These are phyloP conservation scores for Globisporangium polare DNA, from an alignment of 352 stramenopile species.

Conservation along the genomic window DNA sequence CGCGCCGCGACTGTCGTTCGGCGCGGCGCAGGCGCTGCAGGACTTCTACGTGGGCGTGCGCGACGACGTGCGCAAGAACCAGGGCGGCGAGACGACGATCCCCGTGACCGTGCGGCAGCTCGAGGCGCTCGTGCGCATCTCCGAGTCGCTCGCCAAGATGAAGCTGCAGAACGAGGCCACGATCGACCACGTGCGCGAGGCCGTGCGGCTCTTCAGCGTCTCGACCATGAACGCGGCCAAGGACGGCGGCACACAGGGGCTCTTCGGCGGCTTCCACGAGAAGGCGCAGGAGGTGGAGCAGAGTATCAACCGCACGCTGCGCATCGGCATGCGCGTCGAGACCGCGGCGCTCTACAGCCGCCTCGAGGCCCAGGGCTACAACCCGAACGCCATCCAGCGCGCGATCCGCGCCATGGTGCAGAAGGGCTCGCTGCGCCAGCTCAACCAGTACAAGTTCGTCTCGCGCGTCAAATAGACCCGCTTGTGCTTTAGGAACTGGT, in stretches of 20 bases:
- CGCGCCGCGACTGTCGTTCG: conserved; percentile 88
- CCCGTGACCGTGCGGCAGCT: conserved; percentile 99
- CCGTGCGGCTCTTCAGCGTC: conserved; percentile 97
- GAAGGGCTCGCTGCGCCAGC: conserved; percentile 70
- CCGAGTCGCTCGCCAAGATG: conserved; percentile 98
- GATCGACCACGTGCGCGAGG: conserved; percentile 93
- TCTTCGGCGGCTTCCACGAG: conserved; percentile 79
- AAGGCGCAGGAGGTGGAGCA: conserved; percentile 82
- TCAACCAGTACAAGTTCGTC: conserved; percentile 88
- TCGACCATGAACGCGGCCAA: conserved; percentile 98
- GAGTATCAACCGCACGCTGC: conserved; percentile 79
- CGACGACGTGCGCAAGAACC: conserved; percentile 91
- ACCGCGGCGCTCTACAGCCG: conserved; percentile 76
- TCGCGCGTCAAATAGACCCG: conserved; percentile 66
- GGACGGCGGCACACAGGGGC: conserved; percentile 80
- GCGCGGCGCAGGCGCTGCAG: conserved; percentile 90
- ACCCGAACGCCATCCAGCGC: conserved; percentile 83
- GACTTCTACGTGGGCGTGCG: conserved; percentile 98
- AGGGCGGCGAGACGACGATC: conserved; percentile 77
- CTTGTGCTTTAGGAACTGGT: not conserved
- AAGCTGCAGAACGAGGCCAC: conserved; percentile 85
- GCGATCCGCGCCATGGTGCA: conserved; percentile 85
- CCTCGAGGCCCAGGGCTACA: conserved; percentile 79
- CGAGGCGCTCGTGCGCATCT: conserved; percentile 96
- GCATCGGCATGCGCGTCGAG: conserved; percentile 75